phyloP scores from a whole-genome alignment of 768 basidiomycete species.

The Pisolithus marmoratus region DNA sequence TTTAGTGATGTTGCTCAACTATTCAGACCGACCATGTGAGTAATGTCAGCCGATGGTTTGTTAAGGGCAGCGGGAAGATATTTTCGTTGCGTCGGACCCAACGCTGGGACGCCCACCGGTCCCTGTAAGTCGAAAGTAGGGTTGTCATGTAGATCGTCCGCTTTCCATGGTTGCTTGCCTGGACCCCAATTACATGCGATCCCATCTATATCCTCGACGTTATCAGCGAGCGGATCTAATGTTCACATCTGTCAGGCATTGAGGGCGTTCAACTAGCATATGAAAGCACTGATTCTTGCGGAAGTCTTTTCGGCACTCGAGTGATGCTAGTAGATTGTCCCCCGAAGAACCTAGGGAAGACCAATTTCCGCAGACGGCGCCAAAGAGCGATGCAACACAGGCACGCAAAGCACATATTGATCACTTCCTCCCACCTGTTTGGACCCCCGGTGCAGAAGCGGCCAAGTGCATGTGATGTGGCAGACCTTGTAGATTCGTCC shows the following conservation, averaged over 20 bases:
- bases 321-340: neutral
- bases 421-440: conserved; percentile 83
- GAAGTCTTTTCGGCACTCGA: conserved; percentile 22
- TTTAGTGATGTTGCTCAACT: neutral
- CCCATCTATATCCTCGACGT: conserved; percentile 79
- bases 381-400: neutral
- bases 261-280: conserved; percentile 71
- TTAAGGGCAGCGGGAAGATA: conserved; percentile 69
- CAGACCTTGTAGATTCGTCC: conserved; percentile 54
- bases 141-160: conserved; percentile 6
- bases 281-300: conserved; percentile 23
- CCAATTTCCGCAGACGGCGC: neutral
- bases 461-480: conserved; percentile 82
- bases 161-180: conserved; percentile 34
- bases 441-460: conserved; percentile 85
- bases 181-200: conserved; percentile 90
- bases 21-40: conserved; percentile 75
- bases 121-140: conserved; percentile 34
- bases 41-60: conserved; percentile 83
- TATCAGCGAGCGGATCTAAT: conserved; percentile 72
- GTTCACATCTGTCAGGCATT: conserved; percentile 69
- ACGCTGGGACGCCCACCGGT: conserved; percentile 79
- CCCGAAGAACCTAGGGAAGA: neutral
- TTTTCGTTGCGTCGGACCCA: conserved; percentile 78
- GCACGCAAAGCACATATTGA: conserved; percentile 23